A percentile compares a stretch with the other conserved stretches of the same genome.
These are phyloP conservation scores for Fraxinus latifolia DNA, from an alignment of 305 asterid species.

Conservation along the genomic window DNA sequence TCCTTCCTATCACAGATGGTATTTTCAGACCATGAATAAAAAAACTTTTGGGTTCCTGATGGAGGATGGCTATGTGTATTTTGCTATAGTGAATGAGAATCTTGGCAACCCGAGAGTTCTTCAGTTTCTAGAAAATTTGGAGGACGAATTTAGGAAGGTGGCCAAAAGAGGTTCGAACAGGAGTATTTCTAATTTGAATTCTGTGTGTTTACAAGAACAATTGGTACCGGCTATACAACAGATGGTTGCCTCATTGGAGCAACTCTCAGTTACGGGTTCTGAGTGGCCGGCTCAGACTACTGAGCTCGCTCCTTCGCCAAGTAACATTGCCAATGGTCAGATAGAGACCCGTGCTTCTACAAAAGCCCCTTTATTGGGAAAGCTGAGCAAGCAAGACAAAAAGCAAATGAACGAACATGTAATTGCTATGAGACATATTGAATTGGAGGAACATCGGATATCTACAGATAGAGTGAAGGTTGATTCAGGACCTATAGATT, in stretches of 20 bases:
- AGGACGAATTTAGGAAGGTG: constrained; percentile 47
- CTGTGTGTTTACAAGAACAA: constrained; percentile 50
- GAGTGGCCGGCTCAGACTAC: constrained; percentile 32
- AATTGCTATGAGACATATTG: constrained; percentile 39
- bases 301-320: constrained; percentile 31
- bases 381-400: constrained; percentile 49
- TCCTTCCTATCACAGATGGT: constrained; percentile 69
- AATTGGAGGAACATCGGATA: constrained; percentile 48
- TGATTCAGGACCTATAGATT: constrained; percentile 33
- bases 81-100: constrained; percentile 49
- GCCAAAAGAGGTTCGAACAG: constrained; percentile 31
- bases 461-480: constrained; percentile 33
- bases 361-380: constrained; percentile 63
- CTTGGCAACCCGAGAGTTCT: constrained; percentile 40
- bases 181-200: constrained; percentile 35
- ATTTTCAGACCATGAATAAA: constrained; percentile 49
- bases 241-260: constrained; percentile 42
- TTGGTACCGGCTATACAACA: constrained; percentile 40
- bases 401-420: constrained; percentile 50
- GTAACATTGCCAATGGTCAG: constrained; percentile 25
- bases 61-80: constrained; percentile 51
- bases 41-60: constrained; percentile 60
- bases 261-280: constrained; percentile 17
- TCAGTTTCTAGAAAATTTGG: constrained; percentile 45
- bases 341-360: constrained; percentile 40